Evolutionary conservation across 495 filamentous ascomycete genomes (phyloP).

Genomic region (Parathielavia appendiculata): DNA sequence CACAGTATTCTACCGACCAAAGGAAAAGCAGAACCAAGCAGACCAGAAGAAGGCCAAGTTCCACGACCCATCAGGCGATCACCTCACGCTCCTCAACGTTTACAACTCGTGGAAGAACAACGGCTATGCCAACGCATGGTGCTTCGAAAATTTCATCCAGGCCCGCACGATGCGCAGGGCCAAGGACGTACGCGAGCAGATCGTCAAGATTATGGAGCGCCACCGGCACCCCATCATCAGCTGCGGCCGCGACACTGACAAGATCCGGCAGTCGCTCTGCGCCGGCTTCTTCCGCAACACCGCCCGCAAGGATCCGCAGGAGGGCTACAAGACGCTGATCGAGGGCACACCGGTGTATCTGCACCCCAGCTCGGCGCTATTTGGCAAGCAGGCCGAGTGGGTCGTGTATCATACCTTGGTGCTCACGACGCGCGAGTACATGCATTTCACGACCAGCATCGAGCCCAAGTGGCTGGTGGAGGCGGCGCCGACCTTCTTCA

Average conservation of each 20-base stretch:
- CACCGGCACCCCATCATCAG: slow-evolving; percentile 75
- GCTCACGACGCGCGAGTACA: slow-evolving; percentile 94
- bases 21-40: slow-evolving; percentile 92
- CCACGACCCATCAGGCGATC: slow-evolving; percentile 90
- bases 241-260: slow-evolving; percentile 80
- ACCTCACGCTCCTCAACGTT: slow-evolving; percentile 90
- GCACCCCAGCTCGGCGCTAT: slow-evolving; percentile 84
- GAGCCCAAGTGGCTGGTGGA: slow-evolving; percentile 91
- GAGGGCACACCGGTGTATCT: slow-evolving; percentile 93
- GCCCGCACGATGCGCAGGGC: slow-evolving; percentile 79
- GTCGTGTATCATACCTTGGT: slow-evolving; percentile 89
- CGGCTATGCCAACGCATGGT: slow-evolving; percentile 82
- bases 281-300: slow-evolving; percentile 93
- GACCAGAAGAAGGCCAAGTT: slow-evolving; percentile 98
- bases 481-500: slow-evolving; percentile 96
- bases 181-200: slow-evolving; percentile 86
- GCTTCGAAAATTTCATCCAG: slow-evolving; percentile 97
- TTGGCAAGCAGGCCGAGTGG: slow-evolving; percentile 93
- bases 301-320: slow-evolving; percentile 89
- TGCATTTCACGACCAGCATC: slow-evolving; percentile 86
- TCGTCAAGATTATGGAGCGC: slow-evolving; percentile 86
- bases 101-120: slow-evolving; percentile 91
- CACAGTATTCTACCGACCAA: slow-evolving; percentile 87
- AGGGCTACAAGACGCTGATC: slow-evolving; percentile 94
- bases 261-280: slow-evolving; percentile 88